These are phyloP conservation scores for Paraconiothyrium brasiliense DNA, from an alignment of 2,329 filamentous ascomycete species.

Conservation along the genomic window DNA sequence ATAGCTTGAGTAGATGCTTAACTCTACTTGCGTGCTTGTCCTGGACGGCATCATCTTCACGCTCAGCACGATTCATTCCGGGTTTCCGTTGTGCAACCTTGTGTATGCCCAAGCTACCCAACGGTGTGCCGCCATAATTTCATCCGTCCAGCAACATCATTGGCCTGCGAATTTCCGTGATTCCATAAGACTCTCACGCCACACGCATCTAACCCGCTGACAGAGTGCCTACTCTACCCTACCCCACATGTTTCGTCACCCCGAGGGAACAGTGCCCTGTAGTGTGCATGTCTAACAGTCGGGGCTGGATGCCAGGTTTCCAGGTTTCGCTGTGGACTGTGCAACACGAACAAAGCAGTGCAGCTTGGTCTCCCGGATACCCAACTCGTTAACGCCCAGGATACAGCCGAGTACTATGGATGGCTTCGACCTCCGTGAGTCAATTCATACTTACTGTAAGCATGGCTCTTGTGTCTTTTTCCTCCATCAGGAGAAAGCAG, in stretches of 20 bases:
- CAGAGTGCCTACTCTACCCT: background rate
- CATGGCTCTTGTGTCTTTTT: background rate
- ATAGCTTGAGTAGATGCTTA: conserved; percentile 38
- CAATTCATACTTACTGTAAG: background rate
- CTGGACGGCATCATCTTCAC: conserved; percentile 24
- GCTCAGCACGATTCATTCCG: conserved; percentile 11
- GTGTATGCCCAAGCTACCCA: background rate
- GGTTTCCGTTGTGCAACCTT: conserved; percentile 5
- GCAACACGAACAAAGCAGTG: background rate
- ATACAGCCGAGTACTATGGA: background rate
- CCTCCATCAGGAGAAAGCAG: background rate
- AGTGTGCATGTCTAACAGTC: conserved; percentile 1
- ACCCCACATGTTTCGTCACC: background rate
- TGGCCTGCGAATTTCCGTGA: background rate
- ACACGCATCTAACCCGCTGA: conserved; percentile 10
- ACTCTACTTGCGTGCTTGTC: conserved; percentile 22
- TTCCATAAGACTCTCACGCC: conserved; percentile 12
- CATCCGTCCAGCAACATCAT: background rate
- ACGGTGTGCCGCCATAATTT: background rate
- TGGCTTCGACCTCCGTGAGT: background rate
- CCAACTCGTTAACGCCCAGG: too few species aligned
- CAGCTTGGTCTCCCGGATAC: background rate
- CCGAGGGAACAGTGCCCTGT: background rate
- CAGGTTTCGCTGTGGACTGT: conserved; percentile 6
- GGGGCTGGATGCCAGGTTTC: background rate